Percentiles rank a stretch among this genome's conserved stretches.
Conservation (phyloP, 371 early-diverging fungal species). For the Sporodiniella umbellata region DNA sequence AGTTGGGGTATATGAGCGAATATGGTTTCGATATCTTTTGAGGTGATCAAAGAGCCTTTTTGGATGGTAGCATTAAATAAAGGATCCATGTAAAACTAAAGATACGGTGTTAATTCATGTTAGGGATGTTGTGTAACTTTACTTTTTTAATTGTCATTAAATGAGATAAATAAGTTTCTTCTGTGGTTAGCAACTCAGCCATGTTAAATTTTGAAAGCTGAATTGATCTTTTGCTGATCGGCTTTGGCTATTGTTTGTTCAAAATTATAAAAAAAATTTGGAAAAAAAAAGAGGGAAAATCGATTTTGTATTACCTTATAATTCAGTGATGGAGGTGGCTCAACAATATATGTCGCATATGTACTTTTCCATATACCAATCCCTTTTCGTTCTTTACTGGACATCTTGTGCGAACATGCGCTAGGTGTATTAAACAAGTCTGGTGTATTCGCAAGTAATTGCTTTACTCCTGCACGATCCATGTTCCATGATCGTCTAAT, state of each 20-base stretch:
- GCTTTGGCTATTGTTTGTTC: slow-evolving; percentile 4
- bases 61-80: slow-evolving; percentile 19
- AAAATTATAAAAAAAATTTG: not conserved
- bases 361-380: slow-evolving; percentile 15
- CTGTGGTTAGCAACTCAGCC: slow-evolving; percentile 32
- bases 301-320: slow-evolving; percentile 5
- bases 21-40: slow-evolving; percentile 23
- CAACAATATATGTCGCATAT: slow-evolving; percentile 8
- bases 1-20: slow-evolving; percentile 37
- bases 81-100: slow-evolving; percentile 37
- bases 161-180: slow-evolving; percentile 34
- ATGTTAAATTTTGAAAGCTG: slow-evolving; percentile 31
- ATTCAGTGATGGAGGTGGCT: slow-evolving; percentile 7
- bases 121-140: not conserved
- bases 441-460: slow-evolving; percentile 4
- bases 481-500: slow-evolving; percentile 16
- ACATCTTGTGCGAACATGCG: slow-evolving; percentile 5
- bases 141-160: slow-evolving; percentile 30
- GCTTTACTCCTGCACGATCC: slow-evolving; percentile 8
- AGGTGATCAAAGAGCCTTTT: slow-evolving; percentile 20
- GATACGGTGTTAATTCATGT: not conserved
- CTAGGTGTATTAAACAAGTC: slow-evolving; percentile 4
- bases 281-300: not conserved
- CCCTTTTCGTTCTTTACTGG: slow-evolving; percentile 13
- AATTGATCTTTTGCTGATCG: slow-evolving; percentile 13